phyloP scores from a whole-genome alignment of 2,329 filamentous ascomycete species.

The Diaporthe citrichinensis region DNA sequence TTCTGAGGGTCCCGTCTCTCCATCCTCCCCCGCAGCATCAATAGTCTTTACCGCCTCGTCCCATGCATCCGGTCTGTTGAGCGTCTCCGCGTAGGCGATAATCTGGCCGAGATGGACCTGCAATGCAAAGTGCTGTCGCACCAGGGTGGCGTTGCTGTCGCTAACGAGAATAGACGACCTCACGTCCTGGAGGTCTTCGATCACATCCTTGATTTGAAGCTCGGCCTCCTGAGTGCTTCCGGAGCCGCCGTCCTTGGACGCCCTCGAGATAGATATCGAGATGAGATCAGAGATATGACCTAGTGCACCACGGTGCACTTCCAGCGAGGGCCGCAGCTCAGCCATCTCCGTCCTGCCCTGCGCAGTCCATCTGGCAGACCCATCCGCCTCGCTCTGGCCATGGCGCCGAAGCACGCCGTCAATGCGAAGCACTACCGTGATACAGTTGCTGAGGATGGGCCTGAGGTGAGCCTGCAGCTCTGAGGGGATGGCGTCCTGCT shows the following conservation, averaged over 20 bases:
- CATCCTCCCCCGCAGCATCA: constrained; percentile 7
- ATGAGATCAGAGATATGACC: constrained; percentile 42
- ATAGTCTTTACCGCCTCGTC: constrained; percentile 37
- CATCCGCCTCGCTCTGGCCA: constrained; percentile 30
- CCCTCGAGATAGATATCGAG: constrained; percentile 37
- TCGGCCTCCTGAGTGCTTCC: constrained; percentile 25
- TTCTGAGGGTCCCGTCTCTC: neutral
- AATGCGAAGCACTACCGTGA: constrained; percentile 40
- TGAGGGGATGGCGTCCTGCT: constrained; percentile 35
- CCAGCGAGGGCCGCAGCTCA: constrained; percentile 43
- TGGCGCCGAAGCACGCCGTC: constrained; percentile 41
- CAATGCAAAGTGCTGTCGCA: constrained; percentile 40
- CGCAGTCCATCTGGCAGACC: constrained; percentile 39
- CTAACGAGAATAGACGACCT: constrained; percentile 39
- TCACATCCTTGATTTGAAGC: constrained; percentile 33
- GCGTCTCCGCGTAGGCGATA: constrained; percentile 33
- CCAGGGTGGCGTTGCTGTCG: constrained; percentile 40
- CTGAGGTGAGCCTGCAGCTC: constrained; percentile 43
- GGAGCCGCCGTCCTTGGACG: constrained; percentile 28
- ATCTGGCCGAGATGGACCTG: constrained; percentile 41
- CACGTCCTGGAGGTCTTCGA: constrained; percentile 36
- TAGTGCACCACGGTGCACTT: constrained; percentile 42
- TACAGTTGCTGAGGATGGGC: constrained; percentile 44
- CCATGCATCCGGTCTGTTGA: constrained; percentile 31
- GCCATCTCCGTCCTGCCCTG: constrained; percentile 42